phyloP scores from a whole-genome alignment of 140 eudicot genomes.

The Ambrosia hybrid region DNA sequence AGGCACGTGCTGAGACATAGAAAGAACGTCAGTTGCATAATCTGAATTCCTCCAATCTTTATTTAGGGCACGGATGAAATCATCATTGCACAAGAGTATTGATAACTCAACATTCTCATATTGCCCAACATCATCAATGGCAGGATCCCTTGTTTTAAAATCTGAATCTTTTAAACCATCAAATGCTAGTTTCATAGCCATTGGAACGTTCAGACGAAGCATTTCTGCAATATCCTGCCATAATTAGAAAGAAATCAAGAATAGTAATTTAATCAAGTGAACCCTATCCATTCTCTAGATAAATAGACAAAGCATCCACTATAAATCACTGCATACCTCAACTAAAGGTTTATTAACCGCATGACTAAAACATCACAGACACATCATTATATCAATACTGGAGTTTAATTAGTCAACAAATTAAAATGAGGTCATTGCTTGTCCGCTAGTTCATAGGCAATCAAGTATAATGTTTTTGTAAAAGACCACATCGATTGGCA shows the following conservation, averaged over 20 bases:
- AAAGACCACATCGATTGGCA: background rate
- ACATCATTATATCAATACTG: background rate
- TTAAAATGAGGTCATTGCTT: background rate
- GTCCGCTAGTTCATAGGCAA: background rate
- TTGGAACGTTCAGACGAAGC: slow-evolving; percentile 79
- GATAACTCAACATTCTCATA: slow-evolving; percentile 79
- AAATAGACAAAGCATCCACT: background rate
- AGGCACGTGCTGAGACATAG: slow-evolving; percentile 97
- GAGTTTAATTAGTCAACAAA: slow-evolving; percentile 1
- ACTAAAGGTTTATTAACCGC: background rate
- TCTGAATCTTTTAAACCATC: slow-evolving; percentile 65
- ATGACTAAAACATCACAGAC: background rate
- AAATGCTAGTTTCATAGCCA: slow-evolving; percentile 87
- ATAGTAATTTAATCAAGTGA: slow-evolving; percentile 7
- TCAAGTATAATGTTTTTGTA: background rate
- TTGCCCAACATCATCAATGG: slow-evolving; percentile 66
- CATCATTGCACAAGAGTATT: slow-evolving; percentile 86
- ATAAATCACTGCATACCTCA: background rate
- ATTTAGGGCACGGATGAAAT: slow-evolving; percentile 71
- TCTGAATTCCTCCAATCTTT: slow-evolving; percentile 95
- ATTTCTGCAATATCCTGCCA: slow-evolving; percentile 80
- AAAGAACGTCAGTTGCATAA: slow-evolving; percentile 93
- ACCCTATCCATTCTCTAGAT: background rate
- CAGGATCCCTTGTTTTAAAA: slow-evolving; percentile 73
- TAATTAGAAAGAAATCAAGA: background rate